These are phyloP conservation scores for Trichoderma gamsii DNA, from an alignment of 495 filamentous ascomycete species.

Conservation along the genomic window DNA sequence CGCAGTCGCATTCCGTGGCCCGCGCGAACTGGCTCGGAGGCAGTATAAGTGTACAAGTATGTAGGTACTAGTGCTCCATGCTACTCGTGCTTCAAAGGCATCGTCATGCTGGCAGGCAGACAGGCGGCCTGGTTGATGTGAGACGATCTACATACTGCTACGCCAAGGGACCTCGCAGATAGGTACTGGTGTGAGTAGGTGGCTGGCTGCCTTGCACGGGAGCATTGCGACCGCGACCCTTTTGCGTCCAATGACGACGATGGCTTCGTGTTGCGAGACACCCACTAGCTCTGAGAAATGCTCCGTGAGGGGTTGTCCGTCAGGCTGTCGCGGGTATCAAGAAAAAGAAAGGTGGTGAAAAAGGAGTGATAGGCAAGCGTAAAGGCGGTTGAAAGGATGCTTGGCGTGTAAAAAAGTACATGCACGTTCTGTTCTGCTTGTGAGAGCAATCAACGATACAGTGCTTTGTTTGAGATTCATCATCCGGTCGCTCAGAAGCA, in stretches of 20 bases:
- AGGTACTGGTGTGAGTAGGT: not conserved
- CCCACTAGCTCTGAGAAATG: not conserved
- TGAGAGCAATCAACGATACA: too few relatives aligned
- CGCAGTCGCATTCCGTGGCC: not conserved
- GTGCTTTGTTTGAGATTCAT: too few relatives aligned
- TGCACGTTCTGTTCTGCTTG: too few relatives aligned
- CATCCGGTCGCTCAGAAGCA: too few relatives aligned
- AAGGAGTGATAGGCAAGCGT: not conserved
- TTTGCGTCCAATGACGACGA: not conserved
- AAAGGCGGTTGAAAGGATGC: not conserved
- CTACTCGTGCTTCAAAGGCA: not conserved
- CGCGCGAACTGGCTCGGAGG: not conserved
- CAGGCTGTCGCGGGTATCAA: conserved; percentile 2
- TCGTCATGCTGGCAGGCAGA: not conserved
- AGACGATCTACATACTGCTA: too few relatives aligned
- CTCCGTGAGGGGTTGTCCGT: not conserved
- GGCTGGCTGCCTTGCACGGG: not conserved
- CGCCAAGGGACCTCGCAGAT: not conserved
- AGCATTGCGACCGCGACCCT: not conserved
- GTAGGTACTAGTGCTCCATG: not conserved
- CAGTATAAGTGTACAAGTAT: not conserved
- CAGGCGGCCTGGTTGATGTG: too few relatives aligned
- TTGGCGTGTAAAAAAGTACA: too few relatives aligned
- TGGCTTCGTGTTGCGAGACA: conserved; percentile 4
- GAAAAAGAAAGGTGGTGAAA: not conserved